Evolutionary conservation across 202 grass and related monocot genomes (phyloP).

Genomic region (Digitaria exilis): DNA sequence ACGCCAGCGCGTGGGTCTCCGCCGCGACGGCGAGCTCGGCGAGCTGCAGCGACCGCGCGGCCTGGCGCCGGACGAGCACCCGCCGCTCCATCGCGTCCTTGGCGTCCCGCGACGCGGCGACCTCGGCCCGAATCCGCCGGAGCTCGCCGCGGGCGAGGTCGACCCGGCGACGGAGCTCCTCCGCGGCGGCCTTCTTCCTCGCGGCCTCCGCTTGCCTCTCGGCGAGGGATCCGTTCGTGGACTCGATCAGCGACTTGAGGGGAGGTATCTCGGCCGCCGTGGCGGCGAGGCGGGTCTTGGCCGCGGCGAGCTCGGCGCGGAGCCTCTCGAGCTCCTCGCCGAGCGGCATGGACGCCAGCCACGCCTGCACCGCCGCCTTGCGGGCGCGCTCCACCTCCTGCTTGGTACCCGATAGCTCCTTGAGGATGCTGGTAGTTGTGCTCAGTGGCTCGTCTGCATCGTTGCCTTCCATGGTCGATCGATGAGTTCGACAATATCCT

Average conservation of each 20-base stretch:
- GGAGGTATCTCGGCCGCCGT: slow-evolving; percentile 27
- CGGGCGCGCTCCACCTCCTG: slow-evolving; percentile 43
- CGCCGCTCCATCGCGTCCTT: slow-evolving; percentile 43
- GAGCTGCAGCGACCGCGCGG: slow-evolving; percentile 29
- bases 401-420: slow-evolving; percentile 16
- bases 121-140: slow-evolving; percentile 29
- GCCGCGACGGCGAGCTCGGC: slow-evolving; percentile 39
- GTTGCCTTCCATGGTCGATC: slow-evolving; percentile 11
- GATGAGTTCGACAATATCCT: slow-evolving; percentile 13
- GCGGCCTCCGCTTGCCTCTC: slow-evolving; percentile 31
- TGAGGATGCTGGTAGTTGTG: background rate
- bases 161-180: slow-evolving; percentile 23
- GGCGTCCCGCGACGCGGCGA: background rate
- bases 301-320: slow-evolving; percentile 32
- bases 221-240: slow-evolving; percentile 36
- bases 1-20: slow-evolving; percentile 45
- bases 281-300: slow-evolving; percentile 41
- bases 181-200: slow-evolving; percentile 19
- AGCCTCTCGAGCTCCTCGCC: slow-evolving; percentile 49
- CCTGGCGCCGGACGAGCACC: slow-evolving; percentile 41
- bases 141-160: slow-evolving; percentile 12
- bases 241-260: slow-evolving; percentile 45
- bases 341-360: slow-evolving; percentile 31
- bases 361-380: slow-evolving; percentile 31
- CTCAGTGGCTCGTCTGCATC: background rate